Base-by-base conservation (phyloP, 176 grass and related monocot species). In the Phragmites australis region DNA sequence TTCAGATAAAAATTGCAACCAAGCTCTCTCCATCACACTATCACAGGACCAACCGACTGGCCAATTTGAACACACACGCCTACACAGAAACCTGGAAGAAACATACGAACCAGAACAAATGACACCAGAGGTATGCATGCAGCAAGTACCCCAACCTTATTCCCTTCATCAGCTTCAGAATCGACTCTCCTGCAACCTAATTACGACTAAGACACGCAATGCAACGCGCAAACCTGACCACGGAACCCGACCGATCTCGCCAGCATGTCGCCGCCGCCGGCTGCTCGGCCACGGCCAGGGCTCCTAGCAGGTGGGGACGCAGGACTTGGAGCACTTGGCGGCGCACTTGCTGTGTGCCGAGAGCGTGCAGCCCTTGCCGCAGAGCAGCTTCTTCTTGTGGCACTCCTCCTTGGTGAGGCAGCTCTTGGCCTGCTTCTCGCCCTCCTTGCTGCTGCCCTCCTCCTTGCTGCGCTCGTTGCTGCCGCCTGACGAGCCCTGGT, bases 291-390 rank as follows among this genome's bases (percentile, higher is more conserved):
- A 16, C 9, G 64, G 72, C 21, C 0, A 1, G 9, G 30, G 23
- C 85, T 43, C 15, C 55, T 73, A 81, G 77, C 82, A 85, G 77
- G 87, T 81, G 17, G 87, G 47, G 77, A 85, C 19, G 73, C 87
- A 89, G 17, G 77, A 75, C 55, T 85, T 89, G 82, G 87, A 77
- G 82, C 87, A 89, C 82, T 89, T 89, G 82, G 82, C 82, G 47
- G 87, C 82, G 78, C 87, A 89, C 56, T 89, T 85, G 82, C 64
- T 40, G 77, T 89, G 87, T 46, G 82, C 87, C 9, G 82, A 85
- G 13, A 89, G 56, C 30, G 87, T 89, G 87, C 87, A 89, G 1
- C 72, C 72, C 82, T 89, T 89, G 71, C 82, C 77, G 77, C 87
- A 89, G 26, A 82, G 29, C 37, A 89, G 49, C 72, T 74, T 60